Evolutionary conservation across 495 filamentous ascomycete genomes (phyloP).

Genomic region (Penicillium dipodomyicola): DNA sequence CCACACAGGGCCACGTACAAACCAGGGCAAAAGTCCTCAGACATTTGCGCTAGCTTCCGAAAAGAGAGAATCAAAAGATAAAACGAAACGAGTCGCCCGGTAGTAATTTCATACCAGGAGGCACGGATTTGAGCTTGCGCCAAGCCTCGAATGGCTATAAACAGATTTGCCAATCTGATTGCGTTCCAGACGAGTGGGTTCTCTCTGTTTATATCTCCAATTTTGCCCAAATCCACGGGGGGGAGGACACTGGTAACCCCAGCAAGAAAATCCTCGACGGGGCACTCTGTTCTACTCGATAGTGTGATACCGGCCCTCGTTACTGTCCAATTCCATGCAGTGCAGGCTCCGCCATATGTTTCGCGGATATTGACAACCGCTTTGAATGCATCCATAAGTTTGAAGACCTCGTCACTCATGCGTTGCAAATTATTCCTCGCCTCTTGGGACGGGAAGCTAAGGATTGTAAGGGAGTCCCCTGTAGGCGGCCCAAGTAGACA

Average conservation of each 20-base stretch:
- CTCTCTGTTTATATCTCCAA: neutral
- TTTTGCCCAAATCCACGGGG: neutral
- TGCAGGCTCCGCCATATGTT: neutral
- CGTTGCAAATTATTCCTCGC: slow-evolving; percentile 2
- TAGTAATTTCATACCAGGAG: neutral
- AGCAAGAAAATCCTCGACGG: neutral
- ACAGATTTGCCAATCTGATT: slow-evolving; percentile 8
- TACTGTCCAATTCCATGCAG: slow-evolving; percentile 1
- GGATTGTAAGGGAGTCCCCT: neutral
- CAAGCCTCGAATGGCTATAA: slow-evolving; percentile 11
- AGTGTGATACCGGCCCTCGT: neutral
- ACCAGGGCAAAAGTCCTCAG: slow-evolving; percentile 6
- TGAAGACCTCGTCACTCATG: slow-evolving; percentile 1
- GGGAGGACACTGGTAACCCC: neutral
- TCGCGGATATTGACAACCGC: slow-evolving; percentile 3
- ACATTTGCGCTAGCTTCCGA: slow-evolving; percentile 6
- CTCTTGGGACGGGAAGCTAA: slow-evolving; percentile 5
- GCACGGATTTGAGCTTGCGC: slow-evolving; percentile 3
- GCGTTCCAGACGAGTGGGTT: slow-evolving; percentile 16
- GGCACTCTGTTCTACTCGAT: neutral
- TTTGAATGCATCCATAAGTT: neutral
- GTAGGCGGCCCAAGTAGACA: slow-evolving; percentile 4
- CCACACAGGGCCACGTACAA: slow-evolving; percentile 10
- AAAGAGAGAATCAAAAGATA: slow-evolving; percentile 10
- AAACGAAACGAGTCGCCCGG: slow-evolving; percentile 11